These are phyloP conservation scores for Oryza meridionalis DNA, from an alignment of 176 grass and related monocot species.

Conservation along the genomic window DNA sequence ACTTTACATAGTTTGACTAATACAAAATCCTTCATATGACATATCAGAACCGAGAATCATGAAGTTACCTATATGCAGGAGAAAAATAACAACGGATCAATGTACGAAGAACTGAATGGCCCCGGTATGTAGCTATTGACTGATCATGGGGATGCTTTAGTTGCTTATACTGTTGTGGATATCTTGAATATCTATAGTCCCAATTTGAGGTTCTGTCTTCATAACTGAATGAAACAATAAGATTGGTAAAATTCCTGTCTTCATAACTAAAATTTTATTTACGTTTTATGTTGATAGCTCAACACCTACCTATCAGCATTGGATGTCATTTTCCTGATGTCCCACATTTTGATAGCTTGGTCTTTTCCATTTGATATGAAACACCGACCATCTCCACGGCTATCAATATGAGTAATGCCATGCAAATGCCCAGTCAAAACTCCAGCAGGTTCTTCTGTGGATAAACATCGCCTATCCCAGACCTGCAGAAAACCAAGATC, in stretches of 20 bases:
- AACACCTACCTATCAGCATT: slow-evolving; percentile 48
- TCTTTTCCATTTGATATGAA: slow-evolving; percentile 98
- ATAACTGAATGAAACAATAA: slow-evolving; percentile 46
- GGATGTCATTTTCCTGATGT: slow-evolving; percentile 84
- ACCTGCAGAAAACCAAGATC: slow-evolving; percentile 55
- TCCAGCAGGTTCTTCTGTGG: slow-evolving; percentile 68
- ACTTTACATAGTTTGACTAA: neutral
- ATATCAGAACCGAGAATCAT: neutral
- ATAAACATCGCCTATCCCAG: slow-evolving; percentile 85
- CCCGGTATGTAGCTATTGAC: slow-evolving; percentile 81
- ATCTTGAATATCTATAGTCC: slow-evolving; percentile 77
- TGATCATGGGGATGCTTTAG: slow-evolving; percentile 74
- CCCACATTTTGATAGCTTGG: slow-evolving; percentile 84
- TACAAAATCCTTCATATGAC: too few species aligned
- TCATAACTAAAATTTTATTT: neutral
- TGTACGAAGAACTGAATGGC: slow-evolving; percentile 83
- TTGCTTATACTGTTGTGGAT: slow-evolving; percentile 60
- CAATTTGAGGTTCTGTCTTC: slow-evolving; percentile 44
- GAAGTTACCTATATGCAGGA: slow-evolving; percentile 59
- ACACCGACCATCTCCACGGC: slow-evolving; percentile 85
- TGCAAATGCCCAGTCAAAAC: slow-evolving; percentile 79
- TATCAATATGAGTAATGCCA: slow-evolving; percentile 87
- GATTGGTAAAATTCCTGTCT: neutral
- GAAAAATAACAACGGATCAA: slow-evolving; percentile 91
- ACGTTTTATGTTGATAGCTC: neutral